These are phyloP conservation scores for Dryadomyces quercus-mongolicae DNA, from an alignment of 2,329 filamentous ascomycete genomes.

Conservation along the genomic window DNA sequence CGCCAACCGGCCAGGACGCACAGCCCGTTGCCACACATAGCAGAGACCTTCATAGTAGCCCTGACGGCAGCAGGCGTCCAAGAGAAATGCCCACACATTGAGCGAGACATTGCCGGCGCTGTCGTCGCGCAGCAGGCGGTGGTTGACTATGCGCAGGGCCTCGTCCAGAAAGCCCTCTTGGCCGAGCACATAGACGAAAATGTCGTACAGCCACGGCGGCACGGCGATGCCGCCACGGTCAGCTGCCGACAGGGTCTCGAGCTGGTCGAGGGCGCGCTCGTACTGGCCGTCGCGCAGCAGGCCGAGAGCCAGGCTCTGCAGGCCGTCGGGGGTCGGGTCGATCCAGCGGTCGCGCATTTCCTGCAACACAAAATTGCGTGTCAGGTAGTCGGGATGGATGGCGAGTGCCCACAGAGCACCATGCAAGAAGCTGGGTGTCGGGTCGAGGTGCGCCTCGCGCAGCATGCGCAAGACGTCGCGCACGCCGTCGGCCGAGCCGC, in stretches of 20 bases:
- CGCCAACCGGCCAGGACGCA: slow-evolving; percentile 42
- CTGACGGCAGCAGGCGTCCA: slow-evolving; percentile 61
- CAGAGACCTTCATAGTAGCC: slow-evolving; percentile 52
- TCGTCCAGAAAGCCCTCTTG: slow-evolving; percentile 66
- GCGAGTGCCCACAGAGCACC: slow-evolving; percentile 60
- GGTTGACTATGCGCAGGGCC: slow-evolving; percentile 54
- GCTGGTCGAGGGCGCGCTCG: slow-evolving; percentile 62
- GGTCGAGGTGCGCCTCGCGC: slow-evolving; percentile 44
- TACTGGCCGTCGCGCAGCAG: slow-evolving; percentile 71
- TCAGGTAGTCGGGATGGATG: slow-evolving; percentile 74
- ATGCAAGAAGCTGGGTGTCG: slow-evolving; percentile 58
- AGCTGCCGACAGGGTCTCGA: slow-evolving; percentile 53
- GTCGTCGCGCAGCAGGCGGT: slow-evolving; percentile 29
- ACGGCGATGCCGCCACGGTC: slow-evolving; percentile 25
- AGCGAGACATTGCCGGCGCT: slow-evolving; percentile 29
- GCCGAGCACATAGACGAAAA: slow-evolving; percentile 63
- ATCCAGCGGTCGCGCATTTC: slow-evolving; percentile 68
- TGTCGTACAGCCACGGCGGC: slow-evolving; percentile 64
- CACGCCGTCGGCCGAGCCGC: slow-evolving; percentile 57
- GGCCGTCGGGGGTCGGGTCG: slow-evolving; percentile 45
- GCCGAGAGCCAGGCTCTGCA: slow-evolving; percentile 58
- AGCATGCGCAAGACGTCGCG: slow-evolving; percentile 60
- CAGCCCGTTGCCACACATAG: slow-evolving; percentile 53
- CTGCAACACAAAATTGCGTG: slow-evolving; percentile 58
- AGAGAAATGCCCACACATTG: slow-evolving; percentile 55